Evolutionary conservation across 306 rosid species (phyloP).

Genomic region (Astragalus membranaceus): DNA sequence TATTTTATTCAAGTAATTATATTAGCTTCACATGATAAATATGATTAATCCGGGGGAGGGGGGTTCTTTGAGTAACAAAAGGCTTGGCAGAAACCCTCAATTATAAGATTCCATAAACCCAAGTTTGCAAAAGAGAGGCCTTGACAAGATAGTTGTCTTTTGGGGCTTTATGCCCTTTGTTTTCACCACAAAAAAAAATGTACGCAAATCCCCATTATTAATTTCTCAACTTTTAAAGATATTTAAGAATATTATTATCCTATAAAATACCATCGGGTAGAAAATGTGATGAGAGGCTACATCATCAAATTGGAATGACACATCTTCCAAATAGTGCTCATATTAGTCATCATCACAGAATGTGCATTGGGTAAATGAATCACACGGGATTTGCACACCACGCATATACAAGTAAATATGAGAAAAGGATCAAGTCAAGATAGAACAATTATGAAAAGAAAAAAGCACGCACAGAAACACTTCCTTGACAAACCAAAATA

Average conservation of each 20-base stretch:
- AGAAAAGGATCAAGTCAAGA: conserved; percentile 14
- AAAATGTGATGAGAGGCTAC: neutral
- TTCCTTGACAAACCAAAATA: conserved; percentile 10
- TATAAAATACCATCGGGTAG: neutral
- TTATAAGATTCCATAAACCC: no score
- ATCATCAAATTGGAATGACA: neutral
- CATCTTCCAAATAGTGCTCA: conserved; percentile 3
- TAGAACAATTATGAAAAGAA: neutral
- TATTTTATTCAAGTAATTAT: no score
- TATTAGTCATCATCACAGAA: conserved; percentile 13
- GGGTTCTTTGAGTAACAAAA: no score
- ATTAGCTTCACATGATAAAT: no score
- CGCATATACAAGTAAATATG: conserved; percentile 8
- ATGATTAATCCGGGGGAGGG: no score
- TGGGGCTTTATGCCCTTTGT: no score
- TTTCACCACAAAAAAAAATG: no score
- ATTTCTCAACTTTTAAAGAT: neutral
- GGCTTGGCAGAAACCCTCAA: no score
- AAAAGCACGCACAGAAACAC: conserved; percentile 25
- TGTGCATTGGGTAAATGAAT: conserved; percentile 23
- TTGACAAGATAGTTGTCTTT: no score
- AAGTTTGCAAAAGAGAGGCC: neutral
- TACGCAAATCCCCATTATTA: neutral
- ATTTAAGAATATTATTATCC: neutral
- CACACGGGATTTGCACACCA: conserved; percentile 31